Evolutionary conservation across 495 filamentous ascomycete genomes (phyloP).

Genomic region (Filosporella fistucella): DNA sequence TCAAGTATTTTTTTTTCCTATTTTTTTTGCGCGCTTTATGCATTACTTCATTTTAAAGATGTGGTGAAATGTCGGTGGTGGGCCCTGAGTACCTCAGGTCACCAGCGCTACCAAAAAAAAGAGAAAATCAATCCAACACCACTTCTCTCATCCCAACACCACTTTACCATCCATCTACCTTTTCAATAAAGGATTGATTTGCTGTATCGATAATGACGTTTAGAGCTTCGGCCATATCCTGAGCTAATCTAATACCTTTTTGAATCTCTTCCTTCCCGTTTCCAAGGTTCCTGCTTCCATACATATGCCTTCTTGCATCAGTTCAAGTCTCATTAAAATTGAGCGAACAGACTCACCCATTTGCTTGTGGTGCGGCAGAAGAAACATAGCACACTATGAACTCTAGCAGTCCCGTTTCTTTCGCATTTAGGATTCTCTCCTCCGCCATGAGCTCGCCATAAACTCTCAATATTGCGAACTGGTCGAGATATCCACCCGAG

Average conservation of each 20-base stretch:
- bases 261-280: background rate
- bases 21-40: background rate
- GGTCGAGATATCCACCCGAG: slow-evolving; percentile 1
- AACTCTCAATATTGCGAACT: background rate
- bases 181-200: background rate
- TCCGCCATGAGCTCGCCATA: slow-evolving; percentile 6
- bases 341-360: no score
- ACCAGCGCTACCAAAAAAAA: no score
- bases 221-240: background rate
- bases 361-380: background rate
- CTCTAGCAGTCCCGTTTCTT: slow-evolving; percentile 3
- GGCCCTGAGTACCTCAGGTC: no score
- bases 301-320: no score
- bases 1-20: background rate
- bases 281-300: slow-evolving; percentile 1
- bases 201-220: background rate
- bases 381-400: background rate
- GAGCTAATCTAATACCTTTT: background rate
- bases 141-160: no score
- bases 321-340: no score
- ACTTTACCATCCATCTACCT: background rate
- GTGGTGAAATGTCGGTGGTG: no score
- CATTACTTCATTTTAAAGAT: background rate
- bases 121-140: no score
- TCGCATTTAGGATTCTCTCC: slow-evolving; percentile 2